Conservation (phyloP, 192 early-diverging fungal species). For the Chytriomyces sp. region DNA sequence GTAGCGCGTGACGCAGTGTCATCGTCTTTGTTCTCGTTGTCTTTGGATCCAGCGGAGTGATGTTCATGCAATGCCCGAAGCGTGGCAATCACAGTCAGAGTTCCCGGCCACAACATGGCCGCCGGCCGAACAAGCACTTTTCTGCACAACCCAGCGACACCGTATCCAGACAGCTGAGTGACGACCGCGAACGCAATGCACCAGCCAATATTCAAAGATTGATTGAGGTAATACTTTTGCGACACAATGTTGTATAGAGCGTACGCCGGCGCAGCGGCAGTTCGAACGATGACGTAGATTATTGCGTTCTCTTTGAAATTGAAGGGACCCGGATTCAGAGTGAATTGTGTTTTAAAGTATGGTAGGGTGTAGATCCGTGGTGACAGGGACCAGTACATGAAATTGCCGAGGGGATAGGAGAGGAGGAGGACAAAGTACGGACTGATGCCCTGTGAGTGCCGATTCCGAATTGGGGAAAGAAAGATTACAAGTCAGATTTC, state of each 20-base stretch:
- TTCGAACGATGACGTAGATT: conserved; percentile 66
- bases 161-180: conserved; percentile 70
- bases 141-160: conserved; percentile 73
- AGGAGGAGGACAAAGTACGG: conserved; percentile 50
- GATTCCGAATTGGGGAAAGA: conserved; percentile 50
- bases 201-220: conserved; percentile 30
- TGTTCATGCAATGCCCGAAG: conserved; percentile 59
- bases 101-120: conserved; percentile 87
- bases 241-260: conserved; percentile 51
- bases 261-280: conserved; percentile 44
- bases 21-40: background rate
- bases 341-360: conserved; percentile 24
- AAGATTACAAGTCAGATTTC: conserved; percentile 31
- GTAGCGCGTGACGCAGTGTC: background rate
- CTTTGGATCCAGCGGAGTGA: conserved; percentile 58
- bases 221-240: conserved; percentile 28
- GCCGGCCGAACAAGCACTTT: conserved; percentile 85
- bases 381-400: conserved; percentile 69
- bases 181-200: conserved; percentile 62
- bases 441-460: conserved; percentile 24
- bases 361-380: conserved; percentile 34
- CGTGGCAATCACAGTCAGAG: conserved; percentile 32
- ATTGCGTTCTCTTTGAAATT: conserved; percentile 47
- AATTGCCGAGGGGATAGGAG: conserved; percentile 71
- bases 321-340: conserved; percentile 68